Conservation (phyloP, 352 stramenopile genomes). For the Globisporangium takayamanum region DNA sequence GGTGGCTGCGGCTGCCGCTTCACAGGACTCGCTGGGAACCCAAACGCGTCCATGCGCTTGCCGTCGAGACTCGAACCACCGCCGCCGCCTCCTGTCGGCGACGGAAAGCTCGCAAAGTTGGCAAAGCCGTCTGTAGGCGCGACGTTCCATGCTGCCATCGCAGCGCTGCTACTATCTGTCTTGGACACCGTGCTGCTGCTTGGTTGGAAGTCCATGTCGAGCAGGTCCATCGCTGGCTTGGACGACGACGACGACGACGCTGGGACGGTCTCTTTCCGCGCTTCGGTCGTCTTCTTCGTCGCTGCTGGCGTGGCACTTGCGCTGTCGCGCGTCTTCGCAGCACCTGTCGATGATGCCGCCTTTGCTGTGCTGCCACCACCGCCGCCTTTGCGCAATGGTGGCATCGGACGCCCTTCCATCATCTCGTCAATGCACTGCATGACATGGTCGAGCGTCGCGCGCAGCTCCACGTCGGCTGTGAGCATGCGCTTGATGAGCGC, state of each 20-base stretch:
- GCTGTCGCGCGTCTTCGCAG: not conserved
- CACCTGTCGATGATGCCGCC: not conserved
- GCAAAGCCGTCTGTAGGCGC: slow-evolving; percentile 34
- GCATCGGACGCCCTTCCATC: slow-evolving; percentile 34
- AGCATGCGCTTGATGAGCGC: slow-evolving; percentile 91
- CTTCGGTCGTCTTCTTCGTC: slow-evolving; percentile 43
- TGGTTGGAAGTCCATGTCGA: slow-evolving; percentile 66
- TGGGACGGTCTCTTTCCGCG: slow-evolving; percentile 42
- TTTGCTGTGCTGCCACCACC: not conserved
- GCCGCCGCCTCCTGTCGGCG: slow-evolving; percentile 14
- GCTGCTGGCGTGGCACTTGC: not conserved
- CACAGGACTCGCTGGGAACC: slow-evolving; percentile 40
- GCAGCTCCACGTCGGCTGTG: slow-evolving; percentile 82
- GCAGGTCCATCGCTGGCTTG: slow-evolving; percentile 33
- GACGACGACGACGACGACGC: not conserved
- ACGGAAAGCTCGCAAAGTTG: slow-evolving; percentile 58
- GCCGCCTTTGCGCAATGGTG: slow-evolving; percentile 20
- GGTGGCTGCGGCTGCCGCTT: slow-evolving; percentile 23
- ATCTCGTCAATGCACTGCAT: slow-evolving; percentile 86
- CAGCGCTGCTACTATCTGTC: slow-evolving; percentile 3
- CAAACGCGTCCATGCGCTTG: slow-evolving; percentile 45
- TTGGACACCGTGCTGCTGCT: slow-evolving; percentile 25
- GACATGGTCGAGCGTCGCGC: slow-evolving; percentile 90
- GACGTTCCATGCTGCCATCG: not conserved
- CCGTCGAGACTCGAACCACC: not conserved